A percentile compares a stretch with the other conserved stretches of the same genome.
phyloP scores from a whole-genome alignment of 2,329 filamentous ascomycete genomes.

The Penicillium sp. region DNA sequence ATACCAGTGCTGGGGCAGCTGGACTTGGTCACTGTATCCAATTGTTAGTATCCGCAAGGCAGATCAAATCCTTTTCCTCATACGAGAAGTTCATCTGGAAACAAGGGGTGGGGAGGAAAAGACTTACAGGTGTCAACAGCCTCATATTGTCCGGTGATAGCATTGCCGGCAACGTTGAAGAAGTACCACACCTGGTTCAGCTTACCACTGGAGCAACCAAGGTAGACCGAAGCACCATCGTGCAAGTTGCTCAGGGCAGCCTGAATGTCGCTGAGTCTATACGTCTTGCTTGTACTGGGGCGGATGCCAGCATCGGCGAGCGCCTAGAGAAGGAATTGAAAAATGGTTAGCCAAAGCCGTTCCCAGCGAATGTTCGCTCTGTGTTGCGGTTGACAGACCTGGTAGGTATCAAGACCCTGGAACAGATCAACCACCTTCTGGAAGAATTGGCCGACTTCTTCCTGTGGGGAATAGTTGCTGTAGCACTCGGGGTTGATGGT shows the following conservation, averaged over 20 bases:
- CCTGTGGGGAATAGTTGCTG: constrained; percentile 46
- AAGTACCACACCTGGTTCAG: constrained; percentile 54
- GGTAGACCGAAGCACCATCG: constrained; percentile 45
- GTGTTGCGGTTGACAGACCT: constrained; percentile 25
- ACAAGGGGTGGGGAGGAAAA: no score
- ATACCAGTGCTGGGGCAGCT: constrained; percentile 59
- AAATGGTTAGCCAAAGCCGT: not conserved
- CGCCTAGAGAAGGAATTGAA: constrained; percentile 31
- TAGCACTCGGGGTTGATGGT: constrained; percentile 63
- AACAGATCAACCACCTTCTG: constrained; percentile 51
- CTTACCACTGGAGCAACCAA: constrained; percentile 45
- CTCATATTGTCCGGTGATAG: constrained; percentile 57
- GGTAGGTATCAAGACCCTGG: constrained; percentile 51
- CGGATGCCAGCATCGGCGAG: constrained; percentile 52
- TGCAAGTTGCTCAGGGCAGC: constrained; percentile 44
- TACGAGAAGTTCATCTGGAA: no score
- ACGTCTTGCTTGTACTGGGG: constrained; percentile 46
- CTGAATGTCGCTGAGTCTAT: constrained; percentile 48
- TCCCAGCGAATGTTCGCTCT: no score
- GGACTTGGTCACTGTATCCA: constrained; percentile 36
- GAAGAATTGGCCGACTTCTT: constrained; percentile 56
- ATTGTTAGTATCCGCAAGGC: not conserved
- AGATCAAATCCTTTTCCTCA: no score
- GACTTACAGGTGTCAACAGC: constrained; percentile 45
- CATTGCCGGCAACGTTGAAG: constrained; percentile 48